Base-by-base conservation (phyloP, 2,329 filamentous ascomycete species). In the Talaromyces sp. region DNA sequence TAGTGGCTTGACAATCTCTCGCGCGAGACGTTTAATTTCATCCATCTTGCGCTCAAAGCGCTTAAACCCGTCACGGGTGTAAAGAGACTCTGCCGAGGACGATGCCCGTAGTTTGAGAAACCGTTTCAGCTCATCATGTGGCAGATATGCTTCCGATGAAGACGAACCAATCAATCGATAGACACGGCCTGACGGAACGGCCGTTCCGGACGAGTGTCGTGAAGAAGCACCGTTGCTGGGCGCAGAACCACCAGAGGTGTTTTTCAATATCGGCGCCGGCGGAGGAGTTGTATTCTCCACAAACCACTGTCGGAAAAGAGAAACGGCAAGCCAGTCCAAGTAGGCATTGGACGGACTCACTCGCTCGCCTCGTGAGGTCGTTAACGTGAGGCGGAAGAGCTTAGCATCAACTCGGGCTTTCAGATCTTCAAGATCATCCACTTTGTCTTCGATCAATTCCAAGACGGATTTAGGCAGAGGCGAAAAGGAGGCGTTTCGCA, bases 381-480 rank as follows among this genome's bases (percentile, higher is more conserved):
- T 90, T 9, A 97, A 82, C 0, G 84, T 91, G 7, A 97, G 80
- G 11, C 92, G 85, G 77, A 96, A 96, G 13, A 98, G 84, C 59
- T 89, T 88, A 22, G 87, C 86, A 71, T 97, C 93, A 25, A 95
- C 84, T 30, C 89, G 87, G 39, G 86, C 84, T 64, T 96, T 91
- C 8, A 88, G 83, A 69, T 97, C 92, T 65, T 92, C 89, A 19
- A 97, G 82, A 74, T 97, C 93, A 67, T 96, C 92, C 5, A 95
- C 92, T 75, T 97, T 97, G 76, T 97, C 92, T 74, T 96, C 91
- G 64, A 97, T 96, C 39, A 97, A 78, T 67, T 97, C 92, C 10
- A 97, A 81, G 0, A 97, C 91, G 0, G 84, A 74, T 28, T 88
- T 85, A 0, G 93, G 90, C 47, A 96, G 82, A 82, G 63, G 85